Evolutionary conservation across 1,284 basidiomycete species (phyloP), one percentile per base, ranked within the genome.

Genomic region (Leccinum subfulvum): DNA sequence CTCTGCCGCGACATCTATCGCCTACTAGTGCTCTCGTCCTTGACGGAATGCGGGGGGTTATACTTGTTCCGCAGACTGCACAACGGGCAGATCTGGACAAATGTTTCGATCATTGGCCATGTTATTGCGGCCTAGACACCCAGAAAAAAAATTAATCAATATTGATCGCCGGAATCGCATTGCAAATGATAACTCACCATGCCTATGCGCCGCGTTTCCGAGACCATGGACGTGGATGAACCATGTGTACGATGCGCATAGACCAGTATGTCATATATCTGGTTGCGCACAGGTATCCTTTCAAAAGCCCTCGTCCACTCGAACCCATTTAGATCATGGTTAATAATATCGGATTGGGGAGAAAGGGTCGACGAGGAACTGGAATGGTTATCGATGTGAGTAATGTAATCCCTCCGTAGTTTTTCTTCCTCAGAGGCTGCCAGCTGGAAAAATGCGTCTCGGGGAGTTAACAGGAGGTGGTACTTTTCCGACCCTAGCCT

Each of bases 61-160:
- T 69, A 61, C 62, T 71, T 74, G 61, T 64, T 72, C 64, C 71
- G 75, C 52, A 78, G 69, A 64, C 79, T 84, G 75, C 88, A 90
- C 4, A 84, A 69, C 4, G 88, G 88, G 67, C 88, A 90, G 37
- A 88, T 73, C 30, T 81, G 81, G 56, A 81, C 77, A 73, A 89
- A 90, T 51, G 85, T 80, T 72, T 90, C 88, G 7, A 84, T 81
- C 85, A 90, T 90, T 5, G 88, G 86, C 88, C 87, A 90, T 10
- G 87, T 89, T 60, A 90, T 82, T 21, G 79, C 79, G 44, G 85
- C 81, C 88, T 90, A 65, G 18, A 59, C 51, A 57, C 23, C 23
- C 11, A 52, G 26, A 10, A 26, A 30, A 28, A 28, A 23, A 52
- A 59, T 18, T 26, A 68, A 57, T 63, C 59, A 65, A 57, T 65